phyloP scores from a whole-genome alignment of 106 monocot genomes.

The Alisma plantagoaquatica region DNA sequence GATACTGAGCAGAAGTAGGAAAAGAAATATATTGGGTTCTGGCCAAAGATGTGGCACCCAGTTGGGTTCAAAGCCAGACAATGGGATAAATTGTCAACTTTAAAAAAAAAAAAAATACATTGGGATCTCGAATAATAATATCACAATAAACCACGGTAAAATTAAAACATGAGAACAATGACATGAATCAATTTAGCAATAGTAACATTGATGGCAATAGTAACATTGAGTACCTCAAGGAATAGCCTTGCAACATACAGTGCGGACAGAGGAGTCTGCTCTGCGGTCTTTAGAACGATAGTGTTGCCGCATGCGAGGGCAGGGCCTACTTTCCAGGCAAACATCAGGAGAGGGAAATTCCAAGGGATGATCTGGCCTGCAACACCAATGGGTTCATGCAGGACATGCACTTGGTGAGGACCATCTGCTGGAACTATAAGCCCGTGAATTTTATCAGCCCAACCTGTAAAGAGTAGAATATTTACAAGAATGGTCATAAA shows the following conservation, averaged over 20 bases:
- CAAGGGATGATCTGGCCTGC: conserved; percentile 87
- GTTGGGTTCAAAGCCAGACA: no score
- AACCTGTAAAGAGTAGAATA: conserved; percentile 32
- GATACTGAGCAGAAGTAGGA: no score
- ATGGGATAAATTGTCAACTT: no score
- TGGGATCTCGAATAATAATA: no score
- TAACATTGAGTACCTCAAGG: conserved; percentile 81
- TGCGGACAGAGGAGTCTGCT: conserved; percentile 91
- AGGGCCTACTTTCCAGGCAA: conserved; percentile 90
- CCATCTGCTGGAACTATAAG: conserved; percentile 82
- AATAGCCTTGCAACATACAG: conserved; percentile 47
- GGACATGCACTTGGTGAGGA: conserved; percentile 82
- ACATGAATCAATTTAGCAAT: no score
- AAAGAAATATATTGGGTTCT: no score
- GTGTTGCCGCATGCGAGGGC: conserved; percentile 88
- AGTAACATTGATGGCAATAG: no score
- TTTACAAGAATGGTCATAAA: no score
- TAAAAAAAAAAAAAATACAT: no score
- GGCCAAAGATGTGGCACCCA: no score
- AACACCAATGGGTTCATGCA: conserved; percentile 87
- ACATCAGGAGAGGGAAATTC: conserved; percentile 94
- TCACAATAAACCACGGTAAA: no score
- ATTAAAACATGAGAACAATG: no score
- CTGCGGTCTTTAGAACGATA: conserved; percentile 81
- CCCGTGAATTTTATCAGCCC: conserved; percentile 95